Conservation (phyloP, 208 protist species). For the Wallacemonas rigidus region DNA sequence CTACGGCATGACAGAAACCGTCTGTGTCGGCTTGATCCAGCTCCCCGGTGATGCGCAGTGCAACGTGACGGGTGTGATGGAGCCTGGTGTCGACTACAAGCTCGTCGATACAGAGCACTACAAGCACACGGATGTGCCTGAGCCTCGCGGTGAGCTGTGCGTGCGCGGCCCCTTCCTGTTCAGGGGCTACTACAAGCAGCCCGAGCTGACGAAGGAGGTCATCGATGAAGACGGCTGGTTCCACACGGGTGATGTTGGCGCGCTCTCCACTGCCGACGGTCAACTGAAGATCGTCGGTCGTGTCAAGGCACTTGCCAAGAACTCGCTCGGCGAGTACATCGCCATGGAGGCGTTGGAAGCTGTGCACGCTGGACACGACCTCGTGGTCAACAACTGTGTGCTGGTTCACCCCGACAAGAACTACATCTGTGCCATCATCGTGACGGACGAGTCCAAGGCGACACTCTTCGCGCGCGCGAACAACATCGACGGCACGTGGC, state of each 20-base stretch:
- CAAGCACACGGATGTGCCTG: constrained; percentile 37
- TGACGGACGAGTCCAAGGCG: constrained; percentile 8
- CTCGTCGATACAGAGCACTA: constrained; percentile 73
- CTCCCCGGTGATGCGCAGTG: constrained; percentile 23
- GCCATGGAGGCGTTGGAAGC: constrained; percentile 63
- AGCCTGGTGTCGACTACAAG: constrained; percentile 66
- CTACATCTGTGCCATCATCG: constrained; percentile 40
- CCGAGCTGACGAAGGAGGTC: constrained; percentile 51
- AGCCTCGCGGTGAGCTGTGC: constrained; percentile 56
- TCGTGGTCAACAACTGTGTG: constrained; percentile 39
- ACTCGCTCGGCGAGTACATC: constrained; percentile 78
- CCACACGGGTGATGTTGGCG: constrained; percentile 73
- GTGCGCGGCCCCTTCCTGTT: constrained; percentile 51
- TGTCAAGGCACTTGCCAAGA: constrained; percentile 82
- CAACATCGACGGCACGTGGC: constrained; percentile 8
- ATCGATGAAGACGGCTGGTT: constrained; percentile 70
- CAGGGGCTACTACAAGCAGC: constrained; percentile 73
- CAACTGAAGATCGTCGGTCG: constrained; percentile 53
- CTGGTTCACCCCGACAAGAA: constrained; percentile 34
- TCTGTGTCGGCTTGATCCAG: constrained; percentile 29
- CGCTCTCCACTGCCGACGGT: constrained; percentile 33
- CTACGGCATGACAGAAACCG: constrained; percentile 73
- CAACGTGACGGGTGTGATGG: constrained; percentile 14
- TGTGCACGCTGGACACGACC: constrained; percentile 28
- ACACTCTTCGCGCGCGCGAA: constrained; percentile 29